These are phyloP conservation scores for Symbiodinium natans DNA, from an alignment of 73 alveolate species.

Conservation along the genomic window DNA sequence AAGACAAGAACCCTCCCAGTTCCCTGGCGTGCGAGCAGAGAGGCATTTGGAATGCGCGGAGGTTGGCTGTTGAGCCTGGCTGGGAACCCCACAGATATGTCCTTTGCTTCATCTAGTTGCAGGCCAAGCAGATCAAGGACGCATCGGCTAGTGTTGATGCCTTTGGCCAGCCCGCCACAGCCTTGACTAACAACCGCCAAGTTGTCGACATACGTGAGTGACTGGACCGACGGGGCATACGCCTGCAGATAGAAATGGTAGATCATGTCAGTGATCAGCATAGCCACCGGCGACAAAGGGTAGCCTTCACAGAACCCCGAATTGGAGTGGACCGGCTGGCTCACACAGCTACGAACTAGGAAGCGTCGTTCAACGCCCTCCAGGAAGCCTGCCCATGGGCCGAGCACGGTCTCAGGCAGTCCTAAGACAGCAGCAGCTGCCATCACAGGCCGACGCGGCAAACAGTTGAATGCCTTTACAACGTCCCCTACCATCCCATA, in stretches of 20 bases:
- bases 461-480: neutral
- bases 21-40: neutral
- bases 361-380: neutral
- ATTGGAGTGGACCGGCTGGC: neutral
- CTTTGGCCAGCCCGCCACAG: neutral
- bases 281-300: neutral
- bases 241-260: neutral
- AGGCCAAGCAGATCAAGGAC: neutral
- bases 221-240: neutral
- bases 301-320: conserved; percentile 19
- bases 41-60: neutral
- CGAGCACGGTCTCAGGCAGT: neutral
- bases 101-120: neutral
- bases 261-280: neutral
- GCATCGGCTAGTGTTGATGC: neutral
- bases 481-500: neutral
- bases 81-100: neutral
- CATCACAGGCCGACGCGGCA: neutral
- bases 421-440: neutral
- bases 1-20: conserved; percentile 6
- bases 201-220: neutral
- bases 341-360: neutral
- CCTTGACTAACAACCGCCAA: neutral
- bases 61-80: too few relatives aligned
- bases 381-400: neutral